phyloP scores from a whole-genome alignment of 1,284 basidiomycete genomes.

The Schizophyllum commune region DNA sequence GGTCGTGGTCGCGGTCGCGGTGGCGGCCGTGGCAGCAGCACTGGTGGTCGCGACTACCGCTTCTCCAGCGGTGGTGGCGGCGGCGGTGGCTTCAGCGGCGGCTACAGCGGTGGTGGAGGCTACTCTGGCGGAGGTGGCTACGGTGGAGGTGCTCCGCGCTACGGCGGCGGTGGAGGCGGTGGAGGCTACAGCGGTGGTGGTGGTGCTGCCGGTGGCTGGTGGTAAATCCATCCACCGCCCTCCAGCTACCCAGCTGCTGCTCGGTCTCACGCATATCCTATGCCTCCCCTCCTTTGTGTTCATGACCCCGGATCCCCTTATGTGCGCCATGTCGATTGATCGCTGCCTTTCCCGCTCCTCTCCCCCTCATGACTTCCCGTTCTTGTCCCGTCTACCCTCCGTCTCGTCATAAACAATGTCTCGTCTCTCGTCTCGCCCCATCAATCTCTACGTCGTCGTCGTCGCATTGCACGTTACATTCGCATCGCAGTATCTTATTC shows the following conservation, averaged over 20 bases:
- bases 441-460: neutral
- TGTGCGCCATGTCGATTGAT: neutral
- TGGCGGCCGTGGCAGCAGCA: constrained; percentile 29
- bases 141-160: constrained; percentile 2
- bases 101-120: constrained; percentile 27
- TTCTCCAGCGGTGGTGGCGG: constrained; percentile 28
- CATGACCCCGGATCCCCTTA: neutral
- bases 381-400: too few species aligned
- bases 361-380: too few species aligned
- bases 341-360: neutral
- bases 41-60: constrained; percentile 30
- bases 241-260: neutral
- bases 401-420: neutral
- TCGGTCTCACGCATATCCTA: neutral
- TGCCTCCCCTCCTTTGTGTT: neutral
- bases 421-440: neutral
- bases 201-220: constrained; percentile 32
- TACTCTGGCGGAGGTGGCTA: constrained; percentile 20
- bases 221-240: constrained; percentile 23
- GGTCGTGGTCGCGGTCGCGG: constrained; percentile 51
- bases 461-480: neutral
- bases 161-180: constrained; percentile 17
- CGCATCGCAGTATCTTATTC: neutral
- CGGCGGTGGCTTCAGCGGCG: constrained; percentile 26
- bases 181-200: constrained; percentile 15